Evolutionary conservation across 192 early-diverging fungal genomes (phyloP).

Genomic region (Coemansia sp.): DNA sequence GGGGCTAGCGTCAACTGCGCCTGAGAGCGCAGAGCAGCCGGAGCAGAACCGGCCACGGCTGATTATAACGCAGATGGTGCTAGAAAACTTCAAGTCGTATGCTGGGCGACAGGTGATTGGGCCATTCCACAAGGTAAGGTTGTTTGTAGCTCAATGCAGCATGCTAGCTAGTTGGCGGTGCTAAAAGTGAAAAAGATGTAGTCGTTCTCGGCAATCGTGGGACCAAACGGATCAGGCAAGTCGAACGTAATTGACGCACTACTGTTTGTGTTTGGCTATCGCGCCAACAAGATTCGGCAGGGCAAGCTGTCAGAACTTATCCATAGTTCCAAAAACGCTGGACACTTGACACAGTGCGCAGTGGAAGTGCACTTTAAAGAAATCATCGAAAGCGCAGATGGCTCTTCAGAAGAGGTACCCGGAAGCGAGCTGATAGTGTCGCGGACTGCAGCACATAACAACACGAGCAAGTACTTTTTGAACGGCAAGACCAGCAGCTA

Average conservation of each 20-base stretch:
- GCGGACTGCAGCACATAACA: conserved; percentile 65
- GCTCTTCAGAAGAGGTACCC: conserved; percentile 61
- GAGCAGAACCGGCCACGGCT: conserved; percentile 50
- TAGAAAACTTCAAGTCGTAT: conserved; percentile 97
- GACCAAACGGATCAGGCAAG: conserved; percentile 98
- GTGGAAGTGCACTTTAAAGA: conserved; percentile 96
- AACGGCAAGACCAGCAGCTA: conserved; percentile 67
- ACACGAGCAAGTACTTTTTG: conserved; percentile 74
- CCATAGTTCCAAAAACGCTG: conserved; percentile 79
- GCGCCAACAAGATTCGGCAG: conserved; percentile 96
- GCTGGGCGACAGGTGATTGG: conserved; percentile 88
- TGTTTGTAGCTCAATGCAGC: not conserved
- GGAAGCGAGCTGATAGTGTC: conserved; percentile 75
- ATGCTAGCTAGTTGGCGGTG: not conserved
- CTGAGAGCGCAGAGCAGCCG: not conserved
- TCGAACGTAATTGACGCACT: conserved; percentile 98
- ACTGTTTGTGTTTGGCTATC: conserved; percentile 97
- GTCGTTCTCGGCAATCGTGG: conserved; percentile 78
- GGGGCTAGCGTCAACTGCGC: not conserved
- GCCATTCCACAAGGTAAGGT: conserved; percentile 90
- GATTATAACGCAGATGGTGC: conserved; percentile 78
- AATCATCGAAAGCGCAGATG: conserved; percentile 73
- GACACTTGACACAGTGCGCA: conserved; percentile 69
- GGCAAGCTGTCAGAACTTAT: conserved; percentile 93
- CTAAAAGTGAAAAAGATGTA: not conserved